Evolutionary conservation across 2,329 filamentous ascomycete species (phyloP).

Genomic region (Hypoxylon sp.): DNA sequence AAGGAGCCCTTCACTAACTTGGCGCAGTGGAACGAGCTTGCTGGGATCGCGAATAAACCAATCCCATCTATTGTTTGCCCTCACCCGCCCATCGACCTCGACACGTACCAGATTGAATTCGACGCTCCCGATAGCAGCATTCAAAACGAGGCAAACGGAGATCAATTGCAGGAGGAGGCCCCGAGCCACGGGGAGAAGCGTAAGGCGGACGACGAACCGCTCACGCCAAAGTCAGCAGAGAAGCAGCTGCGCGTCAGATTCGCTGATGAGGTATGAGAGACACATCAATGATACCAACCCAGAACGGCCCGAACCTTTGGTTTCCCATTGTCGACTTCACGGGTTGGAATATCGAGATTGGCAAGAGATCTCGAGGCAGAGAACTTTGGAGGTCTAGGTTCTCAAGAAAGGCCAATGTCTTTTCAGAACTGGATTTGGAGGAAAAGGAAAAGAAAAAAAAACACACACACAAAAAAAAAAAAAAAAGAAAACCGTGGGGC

Average conservation of each 20-base stretch:
- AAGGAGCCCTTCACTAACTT: constrained; percentile 22
- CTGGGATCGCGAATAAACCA: neutral
- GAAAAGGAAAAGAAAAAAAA: no score
- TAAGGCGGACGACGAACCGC: neutral
- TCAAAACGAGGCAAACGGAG: neutral
- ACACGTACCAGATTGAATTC: neutral
- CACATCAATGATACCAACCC: neutral
- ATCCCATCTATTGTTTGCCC: neutral
- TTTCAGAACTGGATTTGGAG: neutral
- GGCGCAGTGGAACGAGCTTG: constrained; percentile 36
- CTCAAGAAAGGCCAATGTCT: neutral
- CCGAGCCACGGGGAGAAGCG: neutral
- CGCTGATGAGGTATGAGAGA: neutral
- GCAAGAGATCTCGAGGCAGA: neutral
- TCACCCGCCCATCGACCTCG: neutral
- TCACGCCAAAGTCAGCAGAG: neutral
- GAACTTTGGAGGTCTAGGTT: neutral
- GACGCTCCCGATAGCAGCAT: neutral
- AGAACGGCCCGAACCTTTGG: neutral
- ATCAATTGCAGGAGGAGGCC: neutral
- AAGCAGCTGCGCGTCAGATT: neutral
- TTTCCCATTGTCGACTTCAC: neutral
- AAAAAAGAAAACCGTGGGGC: neutral
- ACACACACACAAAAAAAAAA: no score
- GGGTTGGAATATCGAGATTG: neutral